phyloP scores from a whole-genome alignment of 1,284 basidiomycete species.

The Anthracocystis panici-leucophaei region DNA sequence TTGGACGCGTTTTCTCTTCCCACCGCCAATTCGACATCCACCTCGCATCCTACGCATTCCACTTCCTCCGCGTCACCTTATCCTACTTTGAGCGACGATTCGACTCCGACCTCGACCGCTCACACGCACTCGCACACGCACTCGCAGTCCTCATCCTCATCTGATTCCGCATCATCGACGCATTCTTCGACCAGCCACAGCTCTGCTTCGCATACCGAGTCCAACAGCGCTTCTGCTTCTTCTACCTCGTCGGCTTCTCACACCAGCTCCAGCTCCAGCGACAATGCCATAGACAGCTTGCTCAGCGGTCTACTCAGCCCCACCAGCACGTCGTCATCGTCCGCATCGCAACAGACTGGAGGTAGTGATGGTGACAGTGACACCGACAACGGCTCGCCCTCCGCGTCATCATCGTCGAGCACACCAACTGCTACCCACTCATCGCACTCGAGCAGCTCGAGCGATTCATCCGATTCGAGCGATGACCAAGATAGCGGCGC shows the following conservation, averaged over 20 bases:
- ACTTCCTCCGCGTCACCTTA: constrained; percentile 1
- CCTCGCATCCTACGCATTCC: constrained; percentile 1
- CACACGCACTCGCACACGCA: not conserved
- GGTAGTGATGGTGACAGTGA: not conserved
- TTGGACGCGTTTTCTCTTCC: constrained; percentile 9
- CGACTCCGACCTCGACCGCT: not conserved
- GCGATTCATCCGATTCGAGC: not conserved
- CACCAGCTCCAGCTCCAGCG: not conserved
- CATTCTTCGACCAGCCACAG: not conserved
- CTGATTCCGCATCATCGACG: not conserved
- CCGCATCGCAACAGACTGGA: constrained; percentile 9
- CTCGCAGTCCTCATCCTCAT: not conserved
- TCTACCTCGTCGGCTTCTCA: not conserved
- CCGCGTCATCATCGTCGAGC: constrained; percentile 14
- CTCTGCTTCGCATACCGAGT: not conserved
- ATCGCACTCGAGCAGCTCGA: not conserved
- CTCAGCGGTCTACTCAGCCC: constrained; percentile 5
- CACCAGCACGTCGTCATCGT: constrained; percentile 12
- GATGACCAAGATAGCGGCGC: constrained; percentile 2
- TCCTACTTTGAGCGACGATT: not conserved
- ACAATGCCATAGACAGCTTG: not conserved
- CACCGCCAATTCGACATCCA: constrained; percentile 13
- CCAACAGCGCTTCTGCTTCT: not conserved
- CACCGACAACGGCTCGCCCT: not conserved
- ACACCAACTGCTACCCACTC: constrained; percentile 4